A percentile compares a stretch with the other conserved stretches of the same genome.
These are phyloP conservation scores for Saturnispora zaruensis DNA, from an alignment of 805 yeast species.

Conservation along the genomic window DNA sequence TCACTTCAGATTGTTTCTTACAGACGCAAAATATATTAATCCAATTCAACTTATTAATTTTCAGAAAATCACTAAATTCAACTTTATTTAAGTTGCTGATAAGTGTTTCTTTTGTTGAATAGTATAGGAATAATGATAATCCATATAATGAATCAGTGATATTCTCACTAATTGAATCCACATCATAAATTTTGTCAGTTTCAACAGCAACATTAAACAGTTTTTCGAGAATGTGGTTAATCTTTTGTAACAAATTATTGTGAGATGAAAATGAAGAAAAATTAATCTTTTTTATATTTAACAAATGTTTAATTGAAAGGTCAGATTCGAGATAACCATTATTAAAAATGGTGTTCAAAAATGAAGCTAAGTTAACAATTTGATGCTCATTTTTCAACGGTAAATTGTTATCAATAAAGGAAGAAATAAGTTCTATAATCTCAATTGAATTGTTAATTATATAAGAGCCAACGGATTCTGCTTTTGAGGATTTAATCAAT, in stretches of 20 bases:
- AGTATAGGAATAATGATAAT: conserved; percentile 22
- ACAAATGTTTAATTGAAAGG: conserved; percentile 5
- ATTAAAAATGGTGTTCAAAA: conserved; percentile 8
- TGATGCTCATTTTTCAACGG: conserved; percentile 4
- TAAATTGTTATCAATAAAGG: background rate
- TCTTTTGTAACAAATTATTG: conserved; percentile 12
- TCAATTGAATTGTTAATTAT: conserved; percentile 2
- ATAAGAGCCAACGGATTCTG: background rate
- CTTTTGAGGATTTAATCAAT: background rate
- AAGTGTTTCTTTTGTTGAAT: conserved; percentile 14
- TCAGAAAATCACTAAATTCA: conserved; percentile 10
- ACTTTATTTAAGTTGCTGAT: background rate
- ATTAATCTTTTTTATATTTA: background rate
- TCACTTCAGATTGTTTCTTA: conserved; percentile 44
- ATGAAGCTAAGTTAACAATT: conserved; percentile 5
- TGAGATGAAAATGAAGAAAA: conserved; percentile 15
- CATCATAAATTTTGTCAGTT: background rate
- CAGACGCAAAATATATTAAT: conserved; percentile 44
- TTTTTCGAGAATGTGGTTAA: conserved; percentile 17
- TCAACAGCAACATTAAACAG: conserved; percentile 3
- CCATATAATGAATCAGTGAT: conserved; percentile 14
- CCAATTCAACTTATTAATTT: conserved; percentile 39
- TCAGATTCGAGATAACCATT: conserved; percentile 10
- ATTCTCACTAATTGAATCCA: background rate
- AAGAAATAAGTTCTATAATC: conserved; percentile 7